phyloP scores from a whole-genome alignment of 768 basidiomycete species.

The Mycena floridula region DNA sequence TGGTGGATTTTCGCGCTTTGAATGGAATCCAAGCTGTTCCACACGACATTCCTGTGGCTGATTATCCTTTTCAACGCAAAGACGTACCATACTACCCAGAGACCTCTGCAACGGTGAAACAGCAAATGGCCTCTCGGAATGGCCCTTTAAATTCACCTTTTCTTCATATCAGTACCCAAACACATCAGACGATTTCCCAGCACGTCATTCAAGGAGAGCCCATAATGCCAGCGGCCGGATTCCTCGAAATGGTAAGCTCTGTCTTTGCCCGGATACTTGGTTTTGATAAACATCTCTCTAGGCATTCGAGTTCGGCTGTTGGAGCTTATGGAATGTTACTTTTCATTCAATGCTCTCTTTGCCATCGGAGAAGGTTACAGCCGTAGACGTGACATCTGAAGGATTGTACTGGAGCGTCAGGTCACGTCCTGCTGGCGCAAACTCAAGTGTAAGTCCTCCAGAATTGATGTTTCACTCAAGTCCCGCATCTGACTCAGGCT shows the following conservation, averaged over 20 bases:
- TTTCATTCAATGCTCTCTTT: slow-evolving; percentile 15
- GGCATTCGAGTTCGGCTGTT: slow-evolving; percentile 9
- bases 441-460: background rate
- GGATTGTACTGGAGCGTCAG: slow-evolving; percentile 20
- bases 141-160: slow-evolving; percentile 14
- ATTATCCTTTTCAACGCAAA: slow-evolving; percentile 27
- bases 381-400: slow-evolving; percentile 11
- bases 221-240: slow-evolving; percentile 38
- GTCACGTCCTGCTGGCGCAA: slow-evolving; percentile 3
- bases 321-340: slow-evolving; percentile 14
- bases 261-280: background rate
- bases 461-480: too few relatives aligned
- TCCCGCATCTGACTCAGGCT: too few relatives aligned
- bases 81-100: slow-evolving; percentile 15
- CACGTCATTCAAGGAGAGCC: slow-evolving; percentile 34
- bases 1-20: slow-evolving; percentile 24
- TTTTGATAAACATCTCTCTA: background rate
- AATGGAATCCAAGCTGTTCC: slow-evolving; percentile 16
- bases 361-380: slow-evolving; percentile 13
- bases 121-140: slow-evolving; percentile 17
- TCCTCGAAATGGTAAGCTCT: slow-evolving; percentile 22
- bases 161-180: slow-evolving; percentile 9
- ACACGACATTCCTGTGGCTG: slow-evolving; percentile 9
- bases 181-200: slow-evolving; percentile 30
- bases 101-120: slow-evolving; percentile 5